A percentile compares a stretch with the other conserved stretches of the same genome.
phyloP scores from a whole-genome alignment of 306 rosid species.

The Fragaria nilgerrensis region DNA sequence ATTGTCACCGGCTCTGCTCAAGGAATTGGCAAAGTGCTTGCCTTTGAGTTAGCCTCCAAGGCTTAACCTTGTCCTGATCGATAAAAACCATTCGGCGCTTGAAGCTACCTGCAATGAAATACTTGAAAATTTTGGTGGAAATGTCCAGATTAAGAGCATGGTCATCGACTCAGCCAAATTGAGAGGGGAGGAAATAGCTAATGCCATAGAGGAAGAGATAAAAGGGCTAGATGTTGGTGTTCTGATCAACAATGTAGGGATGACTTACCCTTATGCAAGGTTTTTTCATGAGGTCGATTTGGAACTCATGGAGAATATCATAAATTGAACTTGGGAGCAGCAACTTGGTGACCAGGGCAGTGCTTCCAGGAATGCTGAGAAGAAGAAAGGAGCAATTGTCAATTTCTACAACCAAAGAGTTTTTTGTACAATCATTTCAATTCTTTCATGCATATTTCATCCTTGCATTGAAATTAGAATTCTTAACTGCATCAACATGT shows the following conservation, averaged over 20 bases:
- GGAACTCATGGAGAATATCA: slow-evolving; percentile 19
- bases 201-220: slow-evolving; percentile 5
- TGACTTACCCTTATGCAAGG: slow-evolving; percentile 44
- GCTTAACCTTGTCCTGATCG: slow-evolving; percentile 38
- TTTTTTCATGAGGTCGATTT: slow-evolving; percentile 43
- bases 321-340: slow-evolving; percentile 42
- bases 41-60: slow-evolving; percentile 51
- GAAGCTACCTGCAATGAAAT: slow-evolving; percentile 33
- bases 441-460: background rate
- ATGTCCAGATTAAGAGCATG: slow-evolving; percentile 9
- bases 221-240: slow-evolving; percentile 27
- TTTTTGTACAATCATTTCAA: background rate
- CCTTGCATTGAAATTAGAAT: background rate
- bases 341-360: slow-evolving; percentile 49
- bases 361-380: slow-evolving; percentile 50
- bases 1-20: slow-evolving; percentile 68
- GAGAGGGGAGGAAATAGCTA: slow-evolving; percentile 28
- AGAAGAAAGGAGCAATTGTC: slow-evolving; percentile 39
- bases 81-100: slow-evolving; percentile 36
- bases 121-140: background rate
- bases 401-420: slow-evolving; percentile 61
- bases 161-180: slow-evolving; percentile 38
- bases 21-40: slow-evolving; percentile 73
- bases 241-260: slow-evolving; percentile 58
- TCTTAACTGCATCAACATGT: background rate